phyloP scores from a whole-genome alignment of 805 yeast genomes.

The Ogataea corticis region DNA sequence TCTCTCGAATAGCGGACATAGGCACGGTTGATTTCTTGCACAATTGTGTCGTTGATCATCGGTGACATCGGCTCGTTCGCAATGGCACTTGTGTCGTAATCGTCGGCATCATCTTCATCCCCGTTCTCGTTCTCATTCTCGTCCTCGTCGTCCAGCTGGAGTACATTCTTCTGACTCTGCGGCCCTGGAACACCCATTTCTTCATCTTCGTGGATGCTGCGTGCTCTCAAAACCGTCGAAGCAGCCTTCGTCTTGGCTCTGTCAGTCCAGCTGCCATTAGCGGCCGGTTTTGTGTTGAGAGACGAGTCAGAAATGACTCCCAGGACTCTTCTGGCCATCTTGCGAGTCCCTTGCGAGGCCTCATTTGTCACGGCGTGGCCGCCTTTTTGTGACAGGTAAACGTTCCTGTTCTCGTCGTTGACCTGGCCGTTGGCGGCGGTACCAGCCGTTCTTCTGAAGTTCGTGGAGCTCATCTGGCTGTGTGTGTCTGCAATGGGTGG shows the following conservation, averaged over 20 bases:
- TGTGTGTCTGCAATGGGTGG: constrained; percentile 2
- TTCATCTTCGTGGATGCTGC: not conserved
- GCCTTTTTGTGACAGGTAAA: not conserved
- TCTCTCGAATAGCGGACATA: constrained; percentile 51
- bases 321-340: constrained; percentile 26
- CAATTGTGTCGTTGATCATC: constrained; percentile 47
- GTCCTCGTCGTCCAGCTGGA: constrained; percentile 13
- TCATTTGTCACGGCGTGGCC: not conserved
- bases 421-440: constrained; percentile 1
- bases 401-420: constrained; percentile 27
- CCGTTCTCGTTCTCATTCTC: too few species aligned
- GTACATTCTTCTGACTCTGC: constrained; percentile 1
- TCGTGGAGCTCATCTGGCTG: constrained; percentile 14
- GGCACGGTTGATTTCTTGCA: constrained; percentile 51
- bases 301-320: constrained; percentile 32
- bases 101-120: constrained; percentile 40
- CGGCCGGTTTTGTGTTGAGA: constrained; percentile 19
- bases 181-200: not conserved
- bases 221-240: not conserved
- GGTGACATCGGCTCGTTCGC: constrained; percentile 59
- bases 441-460: not conserved
- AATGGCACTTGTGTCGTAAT: constrained; percentile 24
- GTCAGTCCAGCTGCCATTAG: not conserved
- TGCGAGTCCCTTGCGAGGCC: not conserved
- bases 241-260: not conserved